Percentiles rank a stretch among this genome's conserved stretches.
Conservation (phyloP, 2,329 filamentous ascomycete genomes). For the Metarhizium guizhouense region DNA sequence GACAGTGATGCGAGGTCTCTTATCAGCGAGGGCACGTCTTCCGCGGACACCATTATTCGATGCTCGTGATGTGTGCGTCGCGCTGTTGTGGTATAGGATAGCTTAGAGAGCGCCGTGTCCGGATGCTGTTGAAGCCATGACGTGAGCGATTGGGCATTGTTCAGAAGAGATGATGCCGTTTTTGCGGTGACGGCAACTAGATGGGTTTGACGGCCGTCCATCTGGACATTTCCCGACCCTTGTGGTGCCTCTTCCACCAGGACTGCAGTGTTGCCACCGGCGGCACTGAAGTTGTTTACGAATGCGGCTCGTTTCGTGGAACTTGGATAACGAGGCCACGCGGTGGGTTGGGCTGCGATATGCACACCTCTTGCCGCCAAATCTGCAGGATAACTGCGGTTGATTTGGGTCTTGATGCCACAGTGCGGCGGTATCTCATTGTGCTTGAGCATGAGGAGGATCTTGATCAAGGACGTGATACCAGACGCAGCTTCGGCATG, state of each 20-base stretch:
- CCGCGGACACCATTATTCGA: slow-evolving; percentile 29
- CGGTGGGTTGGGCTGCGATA: slow-evolving; percentile 38
- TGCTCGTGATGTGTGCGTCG: slow-evolving; percentile 52
- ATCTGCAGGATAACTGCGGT: neutral
- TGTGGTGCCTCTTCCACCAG: slow-evolving; percentile 53
- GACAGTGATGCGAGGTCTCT: neutral
- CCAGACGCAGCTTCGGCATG: slow-evolving; percentile 56
- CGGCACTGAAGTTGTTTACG: slow-evolving; percentile 63
- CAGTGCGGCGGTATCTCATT: slow-evolving; percentile 52
- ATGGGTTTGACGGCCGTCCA: slow-evolving; percentile 47
- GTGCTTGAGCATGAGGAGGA: slow-evolving; percentile 56
- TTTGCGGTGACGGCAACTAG: slow-evolving; percentile 51
- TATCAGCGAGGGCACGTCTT: slow-evolving; percentile 21
- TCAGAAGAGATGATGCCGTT: slow-evolving; percentile 44
- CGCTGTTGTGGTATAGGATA: slow-evolving; percentile 62
- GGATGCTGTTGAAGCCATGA: slow-evolving; percentile 43
- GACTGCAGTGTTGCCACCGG: slow-evolving; percentile 62
- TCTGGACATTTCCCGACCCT: slow-evolving; percentile 26
- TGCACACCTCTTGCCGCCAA: neutral
- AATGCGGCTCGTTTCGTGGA: slow-evolving; percentile 37
- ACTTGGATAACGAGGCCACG: slow-evolving; percentile 30
- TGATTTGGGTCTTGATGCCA: neutral
- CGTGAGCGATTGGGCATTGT: slow-evolving; percentile 47
- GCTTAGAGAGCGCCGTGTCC: slow-evolving; percentile 41
- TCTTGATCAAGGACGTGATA: slow-evolving; percentile 53